Conservation (phyloP, 2,329 filamentous ascomycete species). For the Penicillium sp. region DNA sequence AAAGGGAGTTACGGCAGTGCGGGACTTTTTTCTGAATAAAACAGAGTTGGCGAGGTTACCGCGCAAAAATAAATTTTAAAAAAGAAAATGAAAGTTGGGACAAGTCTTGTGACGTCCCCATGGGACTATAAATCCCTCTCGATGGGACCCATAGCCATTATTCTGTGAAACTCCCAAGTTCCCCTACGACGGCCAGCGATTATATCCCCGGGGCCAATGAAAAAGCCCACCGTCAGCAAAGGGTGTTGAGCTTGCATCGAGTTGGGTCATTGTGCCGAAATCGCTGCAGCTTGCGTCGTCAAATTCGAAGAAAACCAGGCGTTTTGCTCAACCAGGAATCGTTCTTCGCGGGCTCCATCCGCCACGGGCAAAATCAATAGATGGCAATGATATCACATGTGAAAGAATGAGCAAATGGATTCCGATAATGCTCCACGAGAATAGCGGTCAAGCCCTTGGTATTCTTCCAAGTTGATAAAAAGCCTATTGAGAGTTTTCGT, state of each 20-base stretch:
- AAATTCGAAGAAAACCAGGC: not conserved
- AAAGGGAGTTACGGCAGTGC: slow-evolving; percentile 4
- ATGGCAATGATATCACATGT: slow-evolving; percentile 14
- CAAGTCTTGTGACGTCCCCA: slow-evolving; percentile 15
- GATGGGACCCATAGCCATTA: not conserved
- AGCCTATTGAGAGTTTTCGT: slow-evolving; percentile 6
- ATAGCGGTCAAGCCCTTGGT: slow-evolving; percentile 13
- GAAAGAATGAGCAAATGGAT: not conserved
- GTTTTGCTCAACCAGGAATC: not conserved
- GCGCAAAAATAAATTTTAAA: slow-evolving; percentile 13
- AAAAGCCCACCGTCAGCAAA: not conserved
- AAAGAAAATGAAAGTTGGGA: slow-evolving; percentile 8
- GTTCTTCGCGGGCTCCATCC: not conserved
- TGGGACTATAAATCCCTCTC: slow-evolving; percentile 15
- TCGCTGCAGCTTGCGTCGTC: slow-evolving; percentile 5
- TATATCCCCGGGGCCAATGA: slow-evolving; percentile 5
- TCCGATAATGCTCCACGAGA: slow-evolving; percentile 6
- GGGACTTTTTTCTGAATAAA: slow-evolving; percentile 8
- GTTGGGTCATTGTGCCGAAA: slow-evolving; percentile 2
- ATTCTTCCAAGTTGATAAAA: not conserved
- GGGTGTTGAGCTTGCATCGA: slow-evolving; percentile 8
- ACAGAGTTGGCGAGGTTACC: slow-evolving; percentile 15
- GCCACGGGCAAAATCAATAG: not conserved
- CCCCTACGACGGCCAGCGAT: not conserved
- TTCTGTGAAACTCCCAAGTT: slow-evolving; percentile 5